A percentile compares a stretch with the other conserved stretches of the same genome.
These are phyloP conservation scores for Deuterostichococcus epilithicus DNA, from an alignment of 139 green algal species.

Conservation along the genomic window DNA sequence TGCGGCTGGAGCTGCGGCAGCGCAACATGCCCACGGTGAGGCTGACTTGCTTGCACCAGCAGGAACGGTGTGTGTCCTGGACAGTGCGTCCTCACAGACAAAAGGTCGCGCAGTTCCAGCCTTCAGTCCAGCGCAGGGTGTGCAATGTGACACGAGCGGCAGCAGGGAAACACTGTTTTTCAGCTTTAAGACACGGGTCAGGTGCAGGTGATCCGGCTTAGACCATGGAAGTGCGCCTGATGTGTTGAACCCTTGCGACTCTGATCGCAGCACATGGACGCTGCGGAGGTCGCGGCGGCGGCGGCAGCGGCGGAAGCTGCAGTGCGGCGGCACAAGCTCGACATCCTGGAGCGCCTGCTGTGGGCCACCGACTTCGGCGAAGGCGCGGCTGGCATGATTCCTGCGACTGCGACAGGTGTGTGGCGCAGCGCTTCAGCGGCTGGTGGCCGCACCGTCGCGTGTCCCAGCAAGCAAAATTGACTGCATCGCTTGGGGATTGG, in stretches of 20 bases:
- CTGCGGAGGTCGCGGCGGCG: not conserved
- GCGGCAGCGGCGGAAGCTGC: not conserved
- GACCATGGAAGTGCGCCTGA: conserved; percentile 1
- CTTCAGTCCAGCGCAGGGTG: not conserved
- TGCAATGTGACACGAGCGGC: not conserved
- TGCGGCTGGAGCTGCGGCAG: conserved; percentile 33
- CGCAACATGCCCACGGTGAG: conserved; percentile 33
- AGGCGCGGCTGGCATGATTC: not conserved
- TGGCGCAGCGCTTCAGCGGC: not conserved
- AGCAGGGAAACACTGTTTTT: not conserved
- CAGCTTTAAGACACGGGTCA: not conserved
- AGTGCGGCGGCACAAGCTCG: conserved; percentile 27
- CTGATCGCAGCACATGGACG: not conserved
- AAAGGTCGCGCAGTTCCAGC: not conserved
- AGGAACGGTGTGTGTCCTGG: too few relatives aligned
- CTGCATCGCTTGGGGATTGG: too few relatives aligned
- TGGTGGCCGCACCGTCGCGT: too few relatives aligned
- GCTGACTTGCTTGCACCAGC: too few relatives aligned
- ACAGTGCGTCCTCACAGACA: not conserved
- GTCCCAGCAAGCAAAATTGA: too few relatives aligned
- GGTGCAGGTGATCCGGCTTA: conserved; percentile 15
- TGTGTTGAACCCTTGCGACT: not conserved
- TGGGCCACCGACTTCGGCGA: conserved; percentile 26
- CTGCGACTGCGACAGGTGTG: not conserved
- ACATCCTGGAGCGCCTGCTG: conserved; percentile 42